Conservation (phyloP, 176 grass and related monocot genomes). For the Saccharum officinarum region DNA sequence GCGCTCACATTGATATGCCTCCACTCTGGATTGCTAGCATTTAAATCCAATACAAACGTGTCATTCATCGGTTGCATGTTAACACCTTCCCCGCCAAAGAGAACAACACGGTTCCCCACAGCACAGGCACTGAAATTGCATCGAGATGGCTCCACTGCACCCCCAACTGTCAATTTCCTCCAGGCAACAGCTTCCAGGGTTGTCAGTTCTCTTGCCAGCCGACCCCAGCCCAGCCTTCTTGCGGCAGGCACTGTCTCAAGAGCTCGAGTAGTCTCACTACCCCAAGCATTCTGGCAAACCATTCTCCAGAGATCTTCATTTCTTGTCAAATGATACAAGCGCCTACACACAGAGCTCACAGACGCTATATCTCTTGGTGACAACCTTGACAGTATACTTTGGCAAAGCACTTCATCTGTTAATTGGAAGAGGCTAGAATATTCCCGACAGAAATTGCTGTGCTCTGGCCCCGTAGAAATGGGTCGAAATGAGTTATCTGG, state of each 20-base stretch:
- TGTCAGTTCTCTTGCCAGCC: constrained; percentile 77
- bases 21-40: constrained; percentile 89
- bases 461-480: constrained; percentile 29
- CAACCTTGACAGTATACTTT: constrained; percentile 75
- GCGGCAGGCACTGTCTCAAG: constrained; percentile 75
- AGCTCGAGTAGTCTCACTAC: constrained; percentile 75
- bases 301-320: constrained; percentile 97
- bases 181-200: constrained; percentile 88
- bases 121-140: constrained; percentile 98
- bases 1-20: constrained; percentile 77
- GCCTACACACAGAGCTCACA: constrained; percentile 76
- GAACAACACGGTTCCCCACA: constrained; percentile 87
- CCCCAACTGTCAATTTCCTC: constrained; percentile 81
- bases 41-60: constrained; percentile 93
- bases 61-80: constrained; percentile 99
- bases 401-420: constrained; percentile 83
- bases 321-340: constrained; percentile 62
- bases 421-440: constrained; percentile 82
- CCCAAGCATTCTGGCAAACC: constrained; percentile 98
- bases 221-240: constrained; percentile 83
- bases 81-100: constrained; percentile 90
- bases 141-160: constrained; percentile 86
- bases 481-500: constrained; percentile 43
- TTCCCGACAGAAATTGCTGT: constrained; percentile 56
- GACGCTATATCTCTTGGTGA: constrained; percentile 95